These are phyloP conservation scores for Saprolegnia diclina DNA, from an alignment of 352 stramenopile genomes.

Conservation along the genomic window DNA sequence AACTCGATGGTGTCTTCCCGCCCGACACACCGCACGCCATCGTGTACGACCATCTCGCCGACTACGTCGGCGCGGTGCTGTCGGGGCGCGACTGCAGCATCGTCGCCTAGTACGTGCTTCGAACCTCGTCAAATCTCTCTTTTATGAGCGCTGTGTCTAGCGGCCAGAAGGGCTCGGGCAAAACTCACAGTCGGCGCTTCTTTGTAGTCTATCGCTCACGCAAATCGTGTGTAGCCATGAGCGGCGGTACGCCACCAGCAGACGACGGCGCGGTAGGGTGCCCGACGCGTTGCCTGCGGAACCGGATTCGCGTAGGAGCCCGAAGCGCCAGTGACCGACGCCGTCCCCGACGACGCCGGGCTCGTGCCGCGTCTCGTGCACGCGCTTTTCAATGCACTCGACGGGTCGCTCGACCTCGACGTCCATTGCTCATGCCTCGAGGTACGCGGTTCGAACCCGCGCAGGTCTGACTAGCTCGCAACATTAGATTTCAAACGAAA, in stretches of 20 bases:
- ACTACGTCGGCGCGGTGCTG: not conserved
- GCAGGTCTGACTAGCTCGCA: not conserved
- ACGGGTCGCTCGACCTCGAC: conserved; percentile 30
- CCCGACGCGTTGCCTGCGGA: too few species aligned
- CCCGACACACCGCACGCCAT: not conserved
- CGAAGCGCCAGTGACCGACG: too few species aligned
- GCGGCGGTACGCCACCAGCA: not conserved
- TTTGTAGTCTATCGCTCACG: not conserved
- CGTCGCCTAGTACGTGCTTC: conserved; percentile 19
- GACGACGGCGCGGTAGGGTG: too few species aligned
- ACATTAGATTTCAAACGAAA: conserved; percentile 70
- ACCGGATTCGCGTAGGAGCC: too few species aligned
- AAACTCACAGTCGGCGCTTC: conserved; percentile 19
- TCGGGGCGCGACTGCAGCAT: conserved; percentile 17
- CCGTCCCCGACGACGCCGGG: conserved; percentile 31
- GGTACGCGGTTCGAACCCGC: conserved; percentile 29
- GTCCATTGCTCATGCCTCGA: conserved; percentile 67
- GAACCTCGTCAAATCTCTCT: not conserved
- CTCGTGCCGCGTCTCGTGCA: conserved; percentile 56
- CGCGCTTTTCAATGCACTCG: conserved; percentile 45
- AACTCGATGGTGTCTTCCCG: not conserved
- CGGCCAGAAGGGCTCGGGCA: conserved; percentile 15
- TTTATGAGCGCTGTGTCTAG: not conserved
- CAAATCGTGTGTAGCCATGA: conserved; percentile 13
- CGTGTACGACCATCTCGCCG: not conserved